phyloP scores from a whole-genome alignment of 176 grass and related monocot species.

The maize (Zea mays) region DNA sequence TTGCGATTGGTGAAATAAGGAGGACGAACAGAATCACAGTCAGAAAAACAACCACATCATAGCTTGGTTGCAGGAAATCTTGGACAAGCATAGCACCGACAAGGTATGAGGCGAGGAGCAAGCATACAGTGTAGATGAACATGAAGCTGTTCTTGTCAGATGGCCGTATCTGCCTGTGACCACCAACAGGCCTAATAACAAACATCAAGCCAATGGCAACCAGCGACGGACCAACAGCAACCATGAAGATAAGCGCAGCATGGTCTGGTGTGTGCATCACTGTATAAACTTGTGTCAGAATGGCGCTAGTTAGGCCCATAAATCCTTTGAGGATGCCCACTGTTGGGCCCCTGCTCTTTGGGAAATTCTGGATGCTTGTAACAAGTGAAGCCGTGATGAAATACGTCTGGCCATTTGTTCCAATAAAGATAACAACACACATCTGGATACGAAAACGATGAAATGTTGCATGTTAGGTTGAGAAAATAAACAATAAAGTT shows the following conservation, averaged over 20 bases:
- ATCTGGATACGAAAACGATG: slow-evolving; percentile 47
- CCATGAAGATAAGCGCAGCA: slow-evolving; percentile 66
- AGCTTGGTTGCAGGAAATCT: slow-evolving; percentile 59
- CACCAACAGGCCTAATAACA: slow-evolving; percentile 71
- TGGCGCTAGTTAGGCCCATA: slow-evolving; percentile 69
- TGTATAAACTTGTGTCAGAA: slow-evolving; percentile 69
- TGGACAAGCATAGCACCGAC: slow-evolving; percentile 77
- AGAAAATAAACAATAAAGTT: slow-evolving; percentile 31
- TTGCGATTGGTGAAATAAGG: slow-evolving; percentile 45
- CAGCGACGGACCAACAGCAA: slow-evolving; percentile 64
- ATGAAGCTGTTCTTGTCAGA: slow-evolving; percentile 68
- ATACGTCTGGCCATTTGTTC: slow-evolving; percentile 74
- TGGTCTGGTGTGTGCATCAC: slow-evolving; percentile 58
- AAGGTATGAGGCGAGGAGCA: slow-evolving; percentile 74
- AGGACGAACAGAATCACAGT: slow-evolving; percentile 63
- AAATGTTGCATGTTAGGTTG: background rate
- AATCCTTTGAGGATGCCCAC: slow-evolving; percentile 86
- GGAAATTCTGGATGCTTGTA: slow-evolving; percentile 86
- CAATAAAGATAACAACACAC: slow-evolving; percentile 74
- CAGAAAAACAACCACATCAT: slow-evolving; percentile 44
- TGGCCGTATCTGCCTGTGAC: slow-evolving; percentile 57
- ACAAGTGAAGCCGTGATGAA: slow-evolving; percentile 82
- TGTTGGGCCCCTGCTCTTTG: slow-evolving; percentile 77
- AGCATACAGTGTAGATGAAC: slow-evolving; percentile 66
- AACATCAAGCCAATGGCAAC: slow-evolving; percentile 71